These are phyloP conservation scores for Colletotrichum viniferum DNA, from an alignment of 2,329 filamentous ascomycete genomes.

Conservation along the genomic window DNA sequence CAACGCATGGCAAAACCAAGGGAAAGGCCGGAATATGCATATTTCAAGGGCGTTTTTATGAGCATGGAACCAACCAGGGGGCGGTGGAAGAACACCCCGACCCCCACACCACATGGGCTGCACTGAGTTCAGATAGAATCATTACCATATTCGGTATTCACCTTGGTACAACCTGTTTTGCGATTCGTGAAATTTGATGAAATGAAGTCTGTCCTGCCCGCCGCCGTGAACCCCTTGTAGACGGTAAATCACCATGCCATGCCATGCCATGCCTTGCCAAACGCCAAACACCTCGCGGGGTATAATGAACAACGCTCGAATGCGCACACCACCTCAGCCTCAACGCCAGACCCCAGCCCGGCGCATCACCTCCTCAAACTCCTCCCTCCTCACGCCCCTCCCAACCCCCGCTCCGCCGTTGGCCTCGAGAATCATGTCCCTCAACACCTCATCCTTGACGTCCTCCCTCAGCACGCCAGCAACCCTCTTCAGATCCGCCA, in stretches of 20 bases:
- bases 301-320: conserved; percentile 9
- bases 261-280: not conserved
- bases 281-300: conserved; percentile 2
- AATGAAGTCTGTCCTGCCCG: not conserved
- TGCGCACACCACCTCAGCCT: conserved; percentile 27
- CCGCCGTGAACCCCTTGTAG: not conserved
- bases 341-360: conserved; percentile 82
- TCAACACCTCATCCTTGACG: conserved; percentile 80
- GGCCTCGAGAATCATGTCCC: conserved; percentile 94
- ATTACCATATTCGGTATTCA: not conserved
- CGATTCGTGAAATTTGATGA: not conserved
- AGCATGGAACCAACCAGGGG: conserved; percentile 1
- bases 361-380: conserved; percentile 87
- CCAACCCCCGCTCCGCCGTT: conserved; percentile 78
- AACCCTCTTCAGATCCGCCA: conserved; percentile 78
- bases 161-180: not conserved
- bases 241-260: not conserved
- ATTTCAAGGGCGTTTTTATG: conserved; percentile 14
- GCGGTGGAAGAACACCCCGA: not conserved
- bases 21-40: conserved; percentile 16
- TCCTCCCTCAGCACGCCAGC: conserved; percentile 84
- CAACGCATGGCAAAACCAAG: not conserved
- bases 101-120: not conserved
- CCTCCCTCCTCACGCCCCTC: conserved; percentile 74
- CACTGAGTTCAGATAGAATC: conserved; percentile 16